Evolutionary conservation across 192 early-diverging fungal genomes (phyloP), one percentile per base, ranked within the genome.

Genomic region (Entomortierella lignicola): DNA sequence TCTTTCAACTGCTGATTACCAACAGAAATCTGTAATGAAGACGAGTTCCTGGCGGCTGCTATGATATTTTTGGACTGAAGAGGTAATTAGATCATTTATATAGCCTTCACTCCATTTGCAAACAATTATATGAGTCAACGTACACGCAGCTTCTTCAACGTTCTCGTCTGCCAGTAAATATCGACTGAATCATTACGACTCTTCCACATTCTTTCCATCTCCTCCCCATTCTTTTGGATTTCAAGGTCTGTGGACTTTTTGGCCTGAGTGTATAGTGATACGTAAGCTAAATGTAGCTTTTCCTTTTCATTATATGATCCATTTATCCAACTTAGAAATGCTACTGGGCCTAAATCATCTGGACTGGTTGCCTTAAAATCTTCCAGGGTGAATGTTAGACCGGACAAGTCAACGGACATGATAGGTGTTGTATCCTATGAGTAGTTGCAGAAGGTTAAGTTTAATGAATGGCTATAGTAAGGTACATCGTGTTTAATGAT

Each of bases 181-280:
- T 50, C 47, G 18, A 50, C 15, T n/a, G 47, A 17, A 50, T 17
- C 21, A 21, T 21, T 21, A 17, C 47, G 47, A 50, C 47, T 21
- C 21, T 21, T 50, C 47, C 47, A 50, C 47, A 50, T 50, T 50
- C 47, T 17, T 21, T 50, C 47, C 47, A 50, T 50, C 47, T 50
- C 47, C 21, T n/a, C 21, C 21, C 47, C 47, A 21, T 50, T 21
- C 47, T 50, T 50, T 50, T 21, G 47, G 21, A 50, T 21, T 21
- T 50, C 21, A 21, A 21, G 47, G 21, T n/a, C 21, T 21, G 47
- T 17, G 21, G 47, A 50, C 21, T 21, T 50, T 21, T 50, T 50
- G 47, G 47, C 47, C 21, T 50, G 47, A 50, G 47, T 50, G 47
- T 50, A 50, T 21, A 50, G 21, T 50, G 47, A 17, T n/a, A 50